phyloP scores from a whole-genome alignment of 805 yeast species.

The Metschnikowia lachancei region DNA sequence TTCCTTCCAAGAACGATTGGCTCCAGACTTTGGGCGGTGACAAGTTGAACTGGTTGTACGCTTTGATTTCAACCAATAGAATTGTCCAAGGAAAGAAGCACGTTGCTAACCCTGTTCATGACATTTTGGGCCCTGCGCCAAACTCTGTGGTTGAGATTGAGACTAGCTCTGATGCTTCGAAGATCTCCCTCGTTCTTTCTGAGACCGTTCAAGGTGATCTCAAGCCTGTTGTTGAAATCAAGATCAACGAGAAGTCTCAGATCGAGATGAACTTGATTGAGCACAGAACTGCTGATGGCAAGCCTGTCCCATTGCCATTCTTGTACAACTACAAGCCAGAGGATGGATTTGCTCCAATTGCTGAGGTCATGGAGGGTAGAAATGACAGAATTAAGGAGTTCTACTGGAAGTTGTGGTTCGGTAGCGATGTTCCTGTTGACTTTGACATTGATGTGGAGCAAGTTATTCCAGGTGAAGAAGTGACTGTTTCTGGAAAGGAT shows the following conservation, averaged over 20 bases:
- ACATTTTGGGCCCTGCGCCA: constrained; percentile 72
- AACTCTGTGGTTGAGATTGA: constrained; percentile 60
- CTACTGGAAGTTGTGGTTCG: constrained; percentile 98
- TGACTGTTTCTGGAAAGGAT: constrained; percentile 67
- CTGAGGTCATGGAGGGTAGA: constrained; percentile 86
- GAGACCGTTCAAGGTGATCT: constrained; percentile 73
- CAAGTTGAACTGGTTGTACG: constrained; percentile 82
- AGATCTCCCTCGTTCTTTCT: constrained; percentile 59
- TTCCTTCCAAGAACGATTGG: constrained; percentile 54
- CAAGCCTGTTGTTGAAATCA: constrained; percentile 64
- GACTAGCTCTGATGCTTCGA: constrained; percentile 46
- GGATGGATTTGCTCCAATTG: constrained; percentile 94
- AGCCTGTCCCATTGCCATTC: constrained; percentile 73
- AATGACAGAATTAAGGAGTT: constrained; percentile 90
- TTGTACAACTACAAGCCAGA: constrained; percentile 75
- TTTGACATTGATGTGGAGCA: constrained; percentile 69
- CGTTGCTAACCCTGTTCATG: constrained; percentile 73
- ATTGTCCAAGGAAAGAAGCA: constrained; percentile 84
- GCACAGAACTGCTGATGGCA: constrained; percentile 77
- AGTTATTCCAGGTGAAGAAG: constrained; percentile 66
- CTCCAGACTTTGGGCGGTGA: constrained; percentile 77
- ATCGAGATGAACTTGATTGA: constrained; percentile 79
- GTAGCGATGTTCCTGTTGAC: constrained; percentile 55
- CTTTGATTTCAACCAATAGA: constrained; percentile 74
- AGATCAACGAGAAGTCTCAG: constrained; percentile 45